A percentile compares a stretch with the other conserved stretches of the same genome.
Conservation (phyloP, 805 yeast genomes). For the Ogataea ganodermae region DNA sequence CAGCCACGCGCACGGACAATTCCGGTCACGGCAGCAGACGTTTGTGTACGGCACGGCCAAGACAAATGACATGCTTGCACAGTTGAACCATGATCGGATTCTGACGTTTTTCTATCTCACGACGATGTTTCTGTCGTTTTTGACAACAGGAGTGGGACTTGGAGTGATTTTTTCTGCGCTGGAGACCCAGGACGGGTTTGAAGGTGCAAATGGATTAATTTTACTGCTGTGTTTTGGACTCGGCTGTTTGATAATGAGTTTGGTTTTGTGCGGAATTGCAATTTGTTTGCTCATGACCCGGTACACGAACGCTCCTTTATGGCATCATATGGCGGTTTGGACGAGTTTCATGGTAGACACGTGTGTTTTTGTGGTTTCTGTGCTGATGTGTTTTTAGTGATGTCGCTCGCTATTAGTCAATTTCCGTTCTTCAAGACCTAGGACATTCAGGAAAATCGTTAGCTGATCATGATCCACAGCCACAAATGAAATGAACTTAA, state of each 20-base stretch:
- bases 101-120: constrained; percentile 46
- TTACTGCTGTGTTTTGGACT: constrained; percentile 37
- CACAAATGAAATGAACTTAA: no score
- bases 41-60: constrained; percentile 14
- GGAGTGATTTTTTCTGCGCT: constrained; percentile 40
- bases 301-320: constrained; percentile 37
- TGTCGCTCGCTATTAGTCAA: no score
- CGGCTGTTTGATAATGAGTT: constrained; percentile 44
- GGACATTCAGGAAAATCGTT: no score
- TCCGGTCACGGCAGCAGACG: constrained; percentile 11
- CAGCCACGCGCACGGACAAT: background rate
- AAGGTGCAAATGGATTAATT: constrained; percentile 22
- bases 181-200: constrained; percentile 9
- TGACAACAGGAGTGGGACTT: constrained; percentile 45
- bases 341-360: constrained; percentile 41
- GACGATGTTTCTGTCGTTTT: constrained; percentile 40
- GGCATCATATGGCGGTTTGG: constrained; percentile 49
- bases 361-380: constrained; percentile 45
- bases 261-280: constrained; percentile 44
- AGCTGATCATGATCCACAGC: no score
- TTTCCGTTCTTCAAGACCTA: no score
- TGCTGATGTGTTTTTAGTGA: constrained; percentile 26
- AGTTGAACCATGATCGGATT: constrained; percentile 43
- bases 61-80: constrained; percentile 21
- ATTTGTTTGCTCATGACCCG: constrained; percentile 48